Percentiles rank a stretch among this genome's conserved stretches.
Conservation (phyloP, 805 yeast genomes). For the Allodekkera sacchari region DNA sequence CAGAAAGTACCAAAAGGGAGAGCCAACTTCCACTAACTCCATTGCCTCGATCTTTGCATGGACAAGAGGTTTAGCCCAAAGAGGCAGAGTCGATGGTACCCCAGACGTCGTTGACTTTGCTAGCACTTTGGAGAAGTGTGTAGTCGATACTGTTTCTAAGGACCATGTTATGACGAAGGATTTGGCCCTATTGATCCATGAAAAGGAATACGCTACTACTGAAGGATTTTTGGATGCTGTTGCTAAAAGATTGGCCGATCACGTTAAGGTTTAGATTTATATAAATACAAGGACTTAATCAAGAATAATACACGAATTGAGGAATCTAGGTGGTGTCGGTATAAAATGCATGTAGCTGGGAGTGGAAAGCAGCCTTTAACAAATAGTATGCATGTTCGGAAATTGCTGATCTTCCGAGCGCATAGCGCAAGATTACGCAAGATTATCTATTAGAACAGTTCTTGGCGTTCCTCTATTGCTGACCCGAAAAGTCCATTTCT, state of each 20-base stretch:
- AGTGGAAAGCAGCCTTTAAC: too few relatives aligned
- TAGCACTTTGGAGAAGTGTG: conserved; percentile 53
- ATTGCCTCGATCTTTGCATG: conserved; percentile 83
- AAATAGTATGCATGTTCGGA: too few relatives aligned
- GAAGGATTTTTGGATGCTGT: conserved; percentile 75
- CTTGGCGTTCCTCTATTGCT: too few relatives aligned
- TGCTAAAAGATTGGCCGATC: conserved; percentile 32
- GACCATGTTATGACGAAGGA: conserved; percentile 81
- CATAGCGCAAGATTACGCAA: too few relatives aligned
- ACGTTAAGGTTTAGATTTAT: conserved; percentile 11
- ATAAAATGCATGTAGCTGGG: too few relatives aligned
- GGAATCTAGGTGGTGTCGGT: too few relatives aligned
- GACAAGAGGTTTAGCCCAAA: conserved; percentile 77
- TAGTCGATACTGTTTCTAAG: conserved; percentile 61
- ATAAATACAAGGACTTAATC: too few relatives aligned
- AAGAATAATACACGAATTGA: too few relatives aligned
- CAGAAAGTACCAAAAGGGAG: conserved; percentile 75
- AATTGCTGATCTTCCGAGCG: too few relatives aligned
- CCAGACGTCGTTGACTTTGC: conserved; percentile 67
- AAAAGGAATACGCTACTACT: conserved; percentile 62
- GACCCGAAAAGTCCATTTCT: conserved; percentile 3
- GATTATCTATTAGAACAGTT: too few relatives aligned
- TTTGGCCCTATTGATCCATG: conserved; percentile 56
- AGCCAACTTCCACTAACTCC: conserved; percentile 77
- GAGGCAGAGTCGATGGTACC: conserved; percentile 69